These are phyloP conservation scores for Agaricus subrufescens DNA, from an alignment of 768 basidiomycete genomes.

Conservation along the genomic window DNA sequence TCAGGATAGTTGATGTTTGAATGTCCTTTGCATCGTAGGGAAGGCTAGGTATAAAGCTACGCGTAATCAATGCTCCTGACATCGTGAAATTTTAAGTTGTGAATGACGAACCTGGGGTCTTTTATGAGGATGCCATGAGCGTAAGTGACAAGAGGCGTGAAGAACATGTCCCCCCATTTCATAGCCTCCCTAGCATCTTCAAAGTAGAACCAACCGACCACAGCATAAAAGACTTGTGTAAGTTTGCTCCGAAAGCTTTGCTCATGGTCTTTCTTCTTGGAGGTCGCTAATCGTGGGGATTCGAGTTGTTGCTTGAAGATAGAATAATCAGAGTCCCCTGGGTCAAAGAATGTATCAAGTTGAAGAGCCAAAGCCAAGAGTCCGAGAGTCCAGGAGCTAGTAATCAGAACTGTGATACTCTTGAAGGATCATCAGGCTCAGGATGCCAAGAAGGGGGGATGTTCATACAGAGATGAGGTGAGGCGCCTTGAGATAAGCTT, in stretches of 20 bases:
- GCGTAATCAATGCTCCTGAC: neutral
- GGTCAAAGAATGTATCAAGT: conserved; percentile 17
- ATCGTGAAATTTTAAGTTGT: too few relatives aligned
- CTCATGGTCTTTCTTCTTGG: neutral
- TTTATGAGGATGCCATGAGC: conserved; percentile 14
- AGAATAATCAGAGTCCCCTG: conserved; percentile 1
- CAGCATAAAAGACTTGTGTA: conserved; percentile 14
- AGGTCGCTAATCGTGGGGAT: neutral
- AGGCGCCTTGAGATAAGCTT: conserved; percentile 16
- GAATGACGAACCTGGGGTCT: conserved; percentile 5
- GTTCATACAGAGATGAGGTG: conserved; percentile 16
- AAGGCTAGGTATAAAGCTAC: conserved; percentile 6
- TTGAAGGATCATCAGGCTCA: neutral
- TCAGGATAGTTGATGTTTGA: conserved; percentile 8
- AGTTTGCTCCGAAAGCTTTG: conserved; percentile 4
- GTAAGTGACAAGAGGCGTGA: conserved; percentile 16
- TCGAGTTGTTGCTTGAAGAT: neutral
- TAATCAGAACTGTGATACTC: conserved; percentile 15
- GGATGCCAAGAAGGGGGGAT: neutral
- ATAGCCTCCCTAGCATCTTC: conserved; percentile 13
- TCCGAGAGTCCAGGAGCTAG: conserved; percentile 16
- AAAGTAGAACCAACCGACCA: conserved; percentile 21
- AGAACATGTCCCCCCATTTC: conserved; percentile 17
- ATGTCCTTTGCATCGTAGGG: conserved; percentile 9
- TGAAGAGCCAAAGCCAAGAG: conserved; percentile 17